Base-by-base conservation (phyloP, 495 filamentous ascomycete species). In the Aspergillus homomorphus region DNA sequence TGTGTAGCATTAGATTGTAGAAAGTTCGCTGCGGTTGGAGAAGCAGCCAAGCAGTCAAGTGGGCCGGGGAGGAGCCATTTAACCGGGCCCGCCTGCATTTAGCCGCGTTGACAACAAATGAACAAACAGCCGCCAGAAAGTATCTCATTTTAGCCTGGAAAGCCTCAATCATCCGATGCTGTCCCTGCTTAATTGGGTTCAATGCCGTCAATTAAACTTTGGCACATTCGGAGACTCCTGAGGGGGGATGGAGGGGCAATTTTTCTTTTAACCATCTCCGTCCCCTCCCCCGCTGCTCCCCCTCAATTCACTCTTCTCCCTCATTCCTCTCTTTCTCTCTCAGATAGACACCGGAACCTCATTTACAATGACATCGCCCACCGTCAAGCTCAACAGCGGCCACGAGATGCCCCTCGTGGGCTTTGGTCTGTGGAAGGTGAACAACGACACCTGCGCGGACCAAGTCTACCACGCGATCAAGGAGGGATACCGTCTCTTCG, bases 391-490 rank as follows among this genome's bases (percentile, higher is more conserved):
- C 56, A 91, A 80, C 78, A 87, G 80, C 75, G 89, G 90, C 72
- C 76, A 87, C 71, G 81, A 90, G 61, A 96, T 96, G 91, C 91
- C 91, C 68, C 81, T 89, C 69, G 90, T 96, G 68, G 91, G 91
- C 72, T 85, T 85, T 57, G 82, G 82, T 58, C 81, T 95, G 49
- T 96, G 91, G 91, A 96, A 94, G 78, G 88, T 95, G 64, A 85
- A 86, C 75, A 90, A 88, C 59, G 82, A 84, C 38, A 87, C 84
- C 51, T 86, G 83, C 68, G 84, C 90, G 66, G 87, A 93, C 66
- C 85, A 83, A 63, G 86, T 96, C 63, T 94, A 95, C 78, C 84
- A 92, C 57, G 91, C 91, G 65, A 93, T 96, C 79, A 94, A 94
- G 76, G 77, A 84, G 26, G 91, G 91, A 23, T 96, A 96, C 77